Evolutionary conservation across 805 yeast genomes (phyloP).

Genomic region (Barnettozyma salicaria): DNA sequence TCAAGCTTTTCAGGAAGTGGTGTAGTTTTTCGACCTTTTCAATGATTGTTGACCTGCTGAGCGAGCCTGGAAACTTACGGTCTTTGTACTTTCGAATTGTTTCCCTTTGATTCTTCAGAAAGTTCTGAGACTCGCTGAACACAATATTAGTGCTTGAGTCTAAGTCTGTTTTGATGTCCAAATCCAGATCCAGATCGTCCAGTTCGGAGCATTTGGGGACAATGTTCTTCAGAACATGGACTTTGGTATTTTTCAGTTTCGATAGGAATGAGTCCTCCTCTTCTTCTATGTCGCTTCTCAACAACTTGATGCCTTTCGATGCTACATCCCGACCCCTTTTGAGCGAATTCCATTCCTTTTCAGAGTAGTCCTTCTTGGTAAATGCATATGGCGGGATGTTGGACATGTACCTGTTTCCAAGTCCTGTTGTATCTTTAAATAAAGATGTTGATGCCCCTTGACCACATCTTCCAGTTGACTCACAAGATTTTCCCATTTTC

Average conservation of each 20-base stretch:
- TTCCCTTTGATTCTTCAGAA: not conserved
- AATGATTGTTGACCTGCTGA: conserved; percentile 25
- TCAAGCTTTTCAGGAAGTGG: conserved; percentile 32
- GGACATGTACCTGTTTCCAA: no score
- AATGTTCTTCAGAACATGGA: conserved; percentile 4
- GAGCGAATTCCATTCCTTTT: conserved; percentile 6
- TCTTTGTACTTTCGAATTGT: conserved; percentile 3
- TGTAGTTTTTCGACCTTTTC: conserved; percentile 28
- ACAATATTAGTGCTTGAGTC: not conserved
- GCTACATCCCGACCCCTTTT: conserved; percentile 4
- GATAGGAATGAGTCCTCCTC: conserved; percentile 12
- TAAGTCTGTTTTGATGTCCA: conserved; percentile 8
- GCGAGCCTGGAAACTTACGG: conserved; percentile 5
- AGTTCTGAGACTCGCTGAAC: conserved; percentile 2
- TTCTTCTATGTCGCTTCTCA: not conserved
- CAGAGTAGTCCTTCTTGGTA: conserved; percentile 1
- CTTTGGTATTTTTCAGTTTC: conserved; percentile 8
- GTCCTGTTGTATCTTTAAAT: no score
- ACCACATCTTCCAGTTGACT: no score
- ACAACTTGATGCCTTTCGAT: not conserved
- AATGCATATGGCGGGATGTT: not conserved
- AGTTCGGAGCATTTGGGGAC: not conserved
- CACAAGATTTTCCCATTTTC: no score
- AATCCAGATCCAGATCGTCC: conserved; percentile 11
- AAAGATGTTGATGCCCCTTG: no score